Base-by-base conservation (phyloP, 768 basidiomycete genomes). In the Serendipita indica region DNA sequence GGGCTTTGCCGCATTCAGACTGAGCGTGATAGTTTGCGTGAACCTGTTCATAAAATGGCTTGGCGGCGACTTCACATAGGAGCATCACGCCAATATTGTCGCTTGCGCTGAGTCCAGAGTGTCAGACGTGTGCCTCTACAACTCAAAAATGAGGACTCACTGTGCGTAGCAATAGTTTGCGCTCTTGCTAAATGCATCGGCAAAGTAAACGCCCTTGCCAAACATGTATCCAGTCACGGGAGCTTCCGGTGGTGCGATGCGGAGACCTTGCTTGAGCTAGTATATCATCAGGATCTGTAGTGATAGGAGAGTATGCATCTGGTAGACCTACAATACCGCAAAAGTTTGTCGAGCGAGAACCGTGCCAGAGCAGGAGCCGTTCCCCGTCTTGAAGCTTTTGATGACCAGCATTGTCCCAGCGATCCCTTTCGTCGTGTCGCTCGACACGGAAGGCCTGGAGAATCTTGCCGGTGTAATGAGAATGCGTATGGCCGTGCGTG, bases 141-240 rank as follows among this genome's bases (percentile, higher is more conserved):
- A 35, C 7, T 10, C 34, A 25, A 41, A 30, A 33, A 10, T 1
- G 20, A 18, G 27, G 7, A 70, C 77, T 60, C 49, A 78, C 78
- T 72, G 58, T 6, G 78, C 64, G 62, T 77, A 72, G 64, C 79
- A 80, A 65, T 80, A 82, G 60, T 74, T 74, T 33, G 79, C 79
- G 35, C 79, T 81, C 77, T 79, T 45, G 30, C 46, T 5, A 64
- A 76, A 65, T 61, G 79, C 79, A 67, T 81, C 80, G 3, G 80
- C 80, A 58, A 82, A 80, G 66, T 82, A 81, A 33, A 80, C 77
- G 41, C 79, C 81, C 67, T 82, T 81, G 57, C 81, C 81, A 65
- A 82, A 82, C 81, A 81, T 82, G 65, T 79, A 80, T n/a, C 76
- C 78, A 62, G 74, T 75, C 25, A 76, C 75, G 58, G 76, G 77